These are phyloP conservation scores for Colletotrichum caudatum DNA, from an alignment of 2,329 filamentous ascomycete species.

Conservation along the genomic window DNA sequence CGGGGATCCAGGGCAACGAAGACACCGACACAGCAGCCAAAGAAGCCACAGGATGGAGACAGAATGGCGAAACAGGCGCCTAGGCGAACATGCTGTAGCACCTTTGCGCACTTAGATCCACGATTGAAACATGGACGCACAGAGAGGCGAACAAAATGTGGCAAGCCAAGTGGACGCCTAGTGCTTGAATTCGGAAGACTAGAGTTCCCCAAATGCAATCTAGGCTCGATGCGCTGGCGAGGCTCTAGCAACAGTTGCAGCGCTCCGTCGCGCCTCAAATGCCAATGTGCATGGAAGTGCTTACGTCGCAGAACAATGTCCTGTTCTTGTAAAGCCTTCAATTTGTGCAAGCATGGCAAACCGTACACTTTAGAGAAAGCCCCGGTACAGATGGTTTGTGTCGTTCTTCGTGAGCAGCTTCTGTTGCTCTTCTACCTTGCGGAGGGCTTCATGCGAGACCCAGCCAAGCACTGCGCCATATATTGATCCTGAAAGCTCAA, in stretches of 20 bases:
- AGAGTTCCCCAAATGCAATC: constrained; percentile 20
- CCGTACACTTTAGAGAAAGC: constrained; percentile 36
- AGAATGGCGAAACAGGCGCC: neutral
- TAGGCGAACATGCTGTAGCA: neutral
- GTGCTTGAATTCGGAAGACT: constrained; percentile 36
- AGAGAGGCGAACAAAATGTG: no score
- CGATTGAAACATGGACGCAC: no score
- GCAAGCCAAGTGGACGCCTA: no score
- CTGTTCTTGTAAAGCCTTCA: constrained; percentile 29
- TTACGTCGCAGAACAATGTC: constrained; percentile 34
- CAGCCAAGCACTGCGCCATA: constrained; percentile 31
- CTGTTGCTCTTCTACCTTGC: constrained; percentile 41
- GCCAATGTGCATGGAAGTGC: constrained; percentile 42
- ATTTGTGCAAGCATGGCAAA: constrained; percentile 32
- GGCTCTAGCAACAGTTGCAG: constrained; percentile 37
- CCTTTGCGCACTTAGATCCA: no score
- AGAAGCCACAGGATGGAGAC: neutral
- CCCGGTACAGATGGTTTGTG: constrained; percentile 33
- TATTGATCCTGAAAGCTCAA: constrained; percentile 23
- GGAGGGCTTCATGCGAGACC: constrained; percentile 42
- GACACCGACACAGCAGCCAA: neutral
- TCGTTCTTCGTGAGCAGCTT: constrained; percentile 26
- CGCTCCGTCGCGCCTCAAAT: constrained; percentile 28
- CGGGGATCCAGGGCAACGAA: no score
- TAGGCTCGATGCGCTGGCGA: constrained; percentile 29